Conservation (phyloP, 1,139 yeast genomes). For the Hansenula lynferdii region DNA sequence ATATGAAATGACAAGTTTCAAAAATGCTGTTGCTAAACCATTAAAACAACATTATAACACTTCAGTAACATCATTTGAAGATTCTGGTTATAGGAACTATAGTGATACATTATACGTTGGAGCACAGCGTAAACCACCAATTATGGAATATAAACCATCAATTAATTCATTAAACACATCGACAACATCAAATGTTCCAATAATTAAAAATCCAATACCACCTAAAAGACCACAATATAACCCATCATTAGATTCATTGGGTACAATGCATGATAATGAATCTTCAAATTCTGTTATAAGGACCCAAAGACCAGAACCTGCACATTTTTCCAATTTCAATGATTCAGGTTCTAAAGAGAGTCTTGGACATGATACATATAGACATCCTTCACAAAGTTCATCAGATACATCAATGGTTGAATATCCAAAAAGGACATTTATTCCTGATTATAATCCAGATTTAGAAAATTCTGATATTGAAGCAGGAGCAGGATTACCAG, state of each 20-base stretch:
- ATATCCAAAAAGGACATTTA: background rate
- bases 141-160: background rate
- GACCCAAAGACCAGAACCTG: slow-evolving; percentile 3
- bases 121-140: background rate
- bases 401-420: background rate
- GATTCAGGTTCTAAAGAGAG: background rate
- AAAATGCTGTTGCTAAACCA: slow-evolving; percentile 8
- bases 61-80: background rate
- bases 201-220: background rate
- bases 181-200: background rate
- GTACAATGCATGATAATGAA: background rate
- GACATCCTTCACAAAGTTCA: background rate
- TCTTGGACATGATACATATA: background rate
- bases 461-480: too few relatives aligned
- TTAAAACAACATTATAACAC: slow-evolving; percentile 5
- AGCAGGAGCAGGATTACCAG: background rate
- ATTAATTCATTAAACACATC: background rate
- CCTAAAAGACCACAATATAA: background rate
- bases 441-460: background rate
- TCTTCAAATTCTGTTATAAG: background rate
- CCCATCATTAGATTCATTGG: background rate
- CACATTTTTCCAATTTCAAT: background rate
- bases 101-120: background rate
- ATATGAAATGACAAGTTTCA: slow-evolving; percentile 2
- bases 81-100: too few relatives aligned